Conservation (phyloP, 768 basidiomycete species). For the Pulveroboletus ravenelii region DNA sequence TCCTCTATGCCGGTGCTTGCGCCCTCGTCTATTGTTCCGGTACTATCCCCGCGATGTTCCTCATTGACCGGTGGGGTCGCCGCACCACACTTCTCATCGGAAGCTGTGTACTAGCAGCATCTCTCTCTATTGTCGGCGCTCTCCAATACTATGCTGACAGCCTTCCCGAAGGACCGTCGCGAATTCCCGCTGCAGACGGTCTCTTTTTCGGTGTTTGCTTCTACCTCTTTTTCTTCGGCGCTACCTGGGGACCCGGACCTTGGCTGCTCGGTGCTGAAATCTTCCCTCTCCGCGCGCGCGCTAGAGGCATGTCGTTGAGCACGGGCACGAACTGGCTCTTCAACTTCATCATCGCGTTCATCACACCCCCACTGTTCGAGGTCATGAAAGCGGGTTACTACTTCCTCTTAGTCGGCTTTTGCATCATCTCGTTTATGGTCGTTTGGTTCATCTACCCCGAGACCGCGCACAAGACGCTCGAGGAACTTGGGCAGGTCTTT, state of each 20-base stretch:
- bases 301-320: slow-evolving; percentile 36
- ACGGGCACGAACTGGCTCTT: slow-evolving; percentile 33
- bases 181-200: slow-evolving; percentile 32
- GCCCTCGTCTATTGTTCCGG: slow-evolving; percentile 46
- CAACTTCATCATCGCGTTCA: slow-evolving; percentile 41
- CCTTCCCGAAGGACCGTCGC: slow-evolving; percentile 32
- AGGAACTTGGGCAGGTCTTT: slow-evolving; percentile 47
- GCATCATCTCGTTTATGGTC: slow-evolving; percentile 40
- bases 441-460: slow-evolving; percentile 49
- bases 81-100: slow-evolving; percentile 46
- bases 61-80: slow-evolving; percentile 51
- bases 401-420: slow-evolving; percentile 47
- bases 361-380: slow-evolving; percentile 57
- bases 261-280: slow-evolving; percentile 52
- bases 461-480: slow-evolving; percentile 43
- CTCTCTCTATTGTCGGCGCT: slow-evolving; percentile 47
- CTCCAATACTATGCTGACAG: slow-evolving; percentile 44
- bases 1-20: slow-evolving; percentile 45
- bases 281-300: slow-evolving; percentile 39
- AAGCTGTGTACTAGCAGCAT: slow-evolving; percentile 38
- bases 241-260: slow-evolving; percentile 52
- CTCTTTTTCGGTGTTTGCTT: slow-evolving; percentile 44
- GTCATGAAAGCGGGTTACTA: slow-evolving; percentile 44
- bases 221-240: slow-evolving; percentile 58
- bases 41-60: slow-evolving; percentile 50